Base-by-base conservation (phyloP, 2,329 filamentous ascomycete genomes). In the Neoscytalidium dimidiatum region DNA sequence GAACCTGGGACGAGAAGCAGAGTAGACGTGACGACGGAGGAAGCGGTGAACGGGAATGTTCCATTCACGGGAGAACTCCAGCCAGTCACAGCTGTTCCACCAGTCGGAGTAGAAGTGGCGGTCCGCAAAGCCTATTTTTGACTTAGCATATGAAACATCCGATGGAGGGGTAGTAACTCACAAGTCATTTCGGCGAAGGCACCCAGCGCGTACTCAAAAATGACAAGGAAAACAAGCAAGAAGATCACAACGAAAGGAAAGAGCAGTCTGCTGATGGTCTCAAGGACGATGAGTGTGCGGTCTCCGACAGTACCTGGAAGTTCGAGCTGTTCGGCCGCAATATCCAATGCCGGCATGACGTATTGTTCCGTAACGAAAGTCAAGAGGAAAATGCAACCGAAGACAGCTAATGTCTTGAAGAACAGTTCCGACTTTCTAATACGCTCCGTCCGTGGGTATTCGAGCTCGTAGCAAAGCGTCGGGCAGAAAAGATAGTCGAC, bases 171-270 rank as follows among this genome's bases (percentile, higher is more conserved):
- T 35, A 65, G 28, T 7, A 64, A 72, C 77, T 72, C 72, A 80
- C 79, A 86, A 19, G 94, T 97, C 70, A 98, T 91, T 77, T 99
- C 95, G 14, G 94, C 95, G 73, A 96, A 97, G 53, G 94, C 94
- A 65, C 94, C 95, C 35, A 98, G 87, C 11, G 97, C 86, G 78
- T 98, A 99, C 78, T 99, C 95, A 77, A 98, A 99, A 72, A 98
- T 98, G 77, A 97, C 93, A 66, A 99, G 88, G 82, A 99, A 99
- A 64, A 98, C 94, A 53, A 98, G 88, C 4, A 98, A 83, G 76
- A 98, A 96, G 3, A 90, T 96, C 67, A 98, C 85, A 92, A 97
- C 97, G 78, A 98, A 99, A 3, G 95, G 95, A 79, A 97, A 98
- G 23, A 99, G 85, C 19, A 99, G 87, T 83, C 92, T 89, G 65